phyloP scores from a whole-genome alignment of 2,329 filamentous ascomycete genomes.

The Penicillium sp. region DNA sequence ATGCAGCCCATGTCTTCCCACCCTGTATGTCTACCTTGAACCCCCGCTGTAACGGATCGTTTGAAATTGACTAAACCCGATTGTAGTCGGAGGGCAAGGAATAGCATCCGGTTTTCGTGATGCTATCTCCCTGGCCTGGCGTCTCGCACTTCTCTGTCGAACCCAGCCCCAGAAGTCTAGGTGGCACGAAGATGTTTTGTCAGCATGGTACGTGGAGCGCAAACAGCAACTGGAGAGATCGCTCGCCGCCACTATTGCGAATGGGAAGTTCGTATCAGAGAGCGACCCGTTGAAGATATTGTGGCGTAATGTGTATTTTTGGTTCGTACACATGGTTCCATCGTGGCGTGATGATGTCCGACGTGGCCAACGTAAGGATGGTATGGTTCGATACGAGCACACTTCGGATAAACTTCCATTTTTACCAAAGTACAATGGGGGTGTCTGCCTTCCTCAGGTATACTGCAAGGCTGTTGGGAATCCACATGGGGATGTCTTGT shows the following conservation, averaged over 20 bases:
- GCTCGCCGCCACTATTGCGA: conserved; percentile 35
- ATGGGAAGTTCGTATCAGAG: conserved; percentile 36
- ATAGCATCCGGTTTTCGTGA: conserved; percentile 45
- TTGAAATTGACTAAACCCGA: neutral
- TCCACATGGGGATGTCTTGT: neutral
- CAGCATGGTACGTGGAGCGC: conserved; percentile 37
- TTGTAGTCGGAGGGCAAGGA: conserved; percentile 42
- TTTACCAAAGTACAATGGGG: neutral
- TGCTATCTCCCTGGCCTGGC: conserved; percentile 39
- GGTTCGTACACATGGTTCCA: conserved; percentile 35
- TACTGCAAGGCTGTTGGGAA: neutral
- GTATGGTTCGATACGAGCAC: conserved; percentile 33
- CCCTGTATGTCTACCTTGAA: conserved; percentile 35
- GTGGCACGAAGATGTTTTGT: conserved; percentile 26
- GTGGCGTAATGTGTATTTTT: conserved; percentile 35
- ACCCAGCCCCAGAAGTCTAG: no score
- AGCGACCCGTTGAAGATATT: conserved; percentile 30
- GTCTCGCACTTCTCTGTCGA: conserved; percentile 25
- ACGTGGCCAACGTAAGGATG: conserved; percentile 30
- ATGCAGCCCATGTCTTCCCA: conserved; percentile 55
- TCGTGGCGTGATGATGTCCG: conserved; percentile 30
- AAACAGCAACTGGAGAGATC: conserved; percentile 41
- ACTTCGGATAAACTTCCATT: conserved; percentile 32
- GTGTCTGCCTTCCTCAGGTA: neutral
- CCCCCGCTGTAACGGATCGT: no score